Evolutionary conservation across 225 moss, liverwort and hornwort genomes (phyloP).

Genomic region (Marchantia polymorpha): DNA sequence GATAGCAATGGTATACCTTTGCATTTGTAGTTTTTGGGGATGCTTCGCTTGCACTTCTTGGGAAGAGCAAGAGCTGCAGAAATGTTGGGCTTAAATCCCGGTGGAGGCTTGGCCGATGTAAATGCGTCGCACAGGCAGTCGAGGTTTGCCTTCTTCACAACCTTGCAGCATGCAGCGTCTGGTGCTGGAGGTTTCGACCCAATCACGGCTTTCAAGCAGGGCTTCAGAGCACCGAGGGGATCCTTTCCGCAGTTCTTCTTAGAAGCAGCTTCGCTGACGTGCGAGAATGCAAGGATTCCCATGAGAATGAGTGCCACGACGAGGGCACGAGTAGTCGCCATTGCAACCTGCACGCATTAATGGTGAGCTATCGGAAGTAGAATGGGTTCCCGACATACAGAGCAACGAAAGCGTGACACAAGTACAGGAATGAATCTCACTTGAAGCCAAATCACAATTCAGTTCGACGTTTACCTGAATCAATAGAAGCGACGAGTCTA

Average conservation of each 20-base stretch:
- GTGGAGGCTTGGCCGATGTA: neutral
- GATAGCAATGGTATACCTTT: neutral
- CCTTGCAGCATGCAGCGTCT: neutral
- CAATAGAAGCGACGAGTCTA: too few relatives aligned
- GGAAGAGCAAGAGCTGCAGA: neutral
- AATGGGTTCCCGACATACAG: too few relatives aligned
- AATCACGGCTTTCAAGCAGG: neutral
- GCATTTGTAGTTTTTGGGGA: constrained; percentile 15
- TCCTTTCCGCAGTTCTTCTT: constrained; percentile 13
- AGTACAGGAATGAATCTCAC: too few relatives aligned
- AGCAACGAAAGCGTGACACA: too few relatives aligned
- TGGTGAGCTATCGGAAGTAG: too few relatives aligned
- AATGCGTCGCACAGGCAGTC: constrained; percentile 9
- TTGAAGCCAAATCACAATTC: too few relatives aligned
- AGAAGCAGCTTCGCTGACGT: neutral
- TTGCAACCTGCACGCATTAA: neutral
- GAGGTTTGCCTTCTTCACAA: constrained; percentile 7
- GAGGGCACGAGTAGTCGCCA: neutral
- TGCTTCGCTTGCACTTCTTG: constrained; percentile 1
- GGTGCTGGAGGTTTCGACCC: neutral
- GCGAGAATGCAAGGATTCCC: neutral
- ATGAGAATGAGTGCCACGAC: constrained; percentile 1
- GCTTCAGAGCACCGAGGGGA: neutral
- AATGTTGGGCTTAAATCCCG: neutral
- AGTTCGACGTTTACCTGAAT: too few relatives aligned